phyloP scores from a whole-genome alignment of 2,329 filamentous ascomycete species.

The Trichoderma hamatum region DNA sequence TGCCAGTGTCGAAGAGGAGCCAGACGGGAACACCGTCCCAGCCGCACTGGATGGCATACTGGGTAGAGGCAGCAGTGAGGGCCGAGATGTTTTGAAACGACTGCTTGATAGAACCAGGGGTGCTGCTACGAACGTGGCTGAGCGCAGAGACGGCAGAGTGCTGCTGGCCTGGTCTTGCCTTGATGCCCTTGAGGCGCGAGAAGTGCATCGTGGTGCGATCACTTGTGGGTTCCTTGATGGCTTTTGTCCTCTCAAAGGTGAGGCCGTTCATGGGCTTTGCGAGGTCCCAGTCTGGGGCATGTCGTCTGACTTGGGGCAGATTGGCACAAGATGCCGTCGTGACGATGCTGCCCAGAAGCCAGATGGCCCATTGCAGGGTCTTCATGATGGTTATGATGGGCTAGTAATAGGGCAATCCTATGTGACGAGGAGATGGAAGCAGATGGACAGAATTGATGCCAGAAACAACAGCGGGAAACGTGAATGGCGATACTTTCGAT shows the following conservation, averaged over 20 bases:
- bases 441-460: not conserved
- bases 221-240: constrained; percentile 32
- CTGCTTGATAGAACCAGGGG: constrained; percentile 30
- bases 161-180: constrained; percentile 29
- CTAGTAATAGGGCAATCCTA: not conserved
- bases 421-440: not conserved
- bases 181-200: constrained; percentile 42
- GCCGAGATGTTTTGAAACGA: constrained; percentile 45
- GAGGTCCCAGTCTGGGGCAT: constrained; percentile 38
- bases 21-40: constrained; percentile 46
- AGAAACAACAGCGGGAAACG: too few species aligned
- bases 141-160: constrained; percentile 40
- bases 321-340: not conserved
- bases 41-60: constrained; percentile 46
- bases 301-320: constrained; percentile 19
- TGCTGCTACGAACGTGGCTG: constrained; percentile 30
- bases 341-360: constrained; percentile 25
- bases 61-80: constrained; percentile 45
- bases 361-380: not conserved
- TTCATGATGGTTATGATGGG: constrained; percentile 6
- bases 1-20: constrained; percentile 55
- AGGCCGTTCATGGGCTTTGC: constrained; percentile 44
- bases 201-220: constrained; percentile 38
- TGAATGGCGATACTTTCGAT: too few species aligned
- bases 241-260: constrained; percentile 42